A percentile compares a stretch with the other conserved stretches of the same genome.
Conservation (phyloP, 2,329 filamentous ascomycete species). For the Aspergillus hortae region DNA sequence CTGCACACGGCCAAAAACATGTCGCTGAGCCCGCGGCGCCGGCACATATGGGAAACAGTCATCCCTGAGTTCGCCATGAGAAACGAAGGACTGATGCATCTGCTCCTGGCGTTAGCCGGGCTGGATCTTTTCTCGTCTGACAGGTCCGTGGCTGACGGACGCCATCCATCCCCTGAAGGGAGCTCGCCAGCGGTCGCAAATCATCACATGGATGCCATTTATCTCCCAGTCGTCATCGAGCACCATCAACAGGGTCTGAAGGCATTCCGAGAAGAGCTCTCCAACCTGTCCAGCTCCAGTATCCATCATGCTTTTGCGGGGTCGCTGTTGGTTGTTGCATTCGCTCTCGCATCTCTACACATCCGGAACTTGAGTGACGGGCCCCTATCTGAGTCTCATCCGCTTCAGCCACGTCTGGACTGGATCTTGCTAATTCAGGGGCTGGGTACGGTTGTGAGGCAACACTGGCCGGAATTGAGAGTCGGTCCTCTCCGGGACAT, state of each 20-base stretch:
- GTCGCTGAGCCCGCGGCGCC: constrained; percentile 7
- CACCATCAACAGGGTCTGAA: constrained; percentile 20
- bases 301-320: constrained; percentile 14
- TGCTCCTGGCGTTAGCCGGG: constrained; percentile 23
- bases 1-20: constrained; percentile 14
- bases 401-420: constrained; percentile 7
- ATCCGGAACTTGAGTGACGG: constrained; percentile 2
- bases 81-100: constrained; percentile 21
- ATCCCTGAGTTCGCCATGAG: constrained; percentile 19
- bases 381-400: no score
- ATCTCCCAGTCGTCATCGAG: constrained; percentile 8
- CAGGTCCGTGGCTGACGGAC: no score
- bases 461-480: constrained; percentile 14
- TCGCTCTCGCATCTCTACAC: constrained; percentile 19
- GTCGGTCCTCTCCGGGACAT: constrained; percentile 11
- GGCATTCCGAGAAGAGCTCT: constrained; percentile 14
- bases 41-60: constrained; percentile 14
- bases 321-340: constrained; percentile 15
- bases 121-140: constrained; percentile 12
- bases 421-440: constrained; percentile 19
- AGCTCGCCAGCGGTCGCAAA: background rate
- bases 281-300: constrained; percentile 2
- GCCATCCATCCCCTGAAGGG: no score
- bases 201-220: background rate
- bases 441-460: constrained; percentile 2